Base-by-base conservation (phyloP, 169 alveolate species). In the Eimeria necatrix region DNA sequence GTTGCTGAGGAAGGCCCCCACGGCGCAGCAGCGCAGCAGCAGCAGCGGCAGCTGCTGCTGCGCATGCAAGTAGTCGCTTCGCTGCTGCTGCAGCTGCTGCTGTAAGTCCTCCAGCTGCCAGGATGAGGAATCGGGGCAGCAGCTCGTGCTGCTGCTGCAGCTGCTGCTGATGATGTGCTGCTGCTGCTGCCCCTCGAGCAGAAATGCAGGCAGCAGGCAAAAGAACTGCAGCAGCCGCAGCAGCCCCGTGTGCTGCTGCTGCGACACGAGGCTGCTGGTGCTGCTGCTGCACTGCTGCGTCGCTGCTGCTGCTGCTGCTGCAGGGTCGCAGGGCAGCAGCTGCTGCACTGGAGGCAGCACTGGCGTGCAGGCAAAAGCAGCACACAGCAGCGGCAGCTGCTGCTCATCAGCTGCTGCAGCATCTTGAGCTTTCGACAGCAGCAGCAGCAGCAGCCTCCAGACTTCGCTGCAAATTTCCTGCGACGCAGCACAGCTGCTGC, bases 401-500 rank as follows among this genome's bases (percentile, higher is more conserved):
- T 78, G 68, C 88, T 78, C 88, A 46, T 78, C 70, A 48, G 88
- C 61, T 51, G 88, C 88, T 78, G 88, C 88, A 49, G 88, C 88
- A 18, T 78, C 88, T 78, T 78, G 88, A 4, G 88, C 88, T 18
- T 78, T 78, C 18, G 88, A 4, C 6, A 78, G 88, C 88, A 78
- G 68, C 88, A 78, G 48, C 71, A 78, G 88, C 88, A 51, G 76
- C 76, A 64, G 20, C 9, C 76, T 8, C 76, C 76, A 64, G 9
- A 78, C 48, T 20, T 78, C 88, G 49, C 48, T 78, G 70, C 60
- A 78, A 3, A 78, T 46, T 26, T 32, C 26, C 1, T 48, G 48
- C 60, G 88, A 61, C 26, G 41, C 88, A 18, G 88, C 88, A n/a
- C 88, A 78, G 88, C 88, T 78, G 88, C 88, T 78, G 88, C 88